A percentile compares a stretch with the other conserved stretches of the same genome.
Evolutionary conservation across 495 filamentous ascomycete genomes (phyloP).

Genomic region (Aspergillus campestris): DNA sequence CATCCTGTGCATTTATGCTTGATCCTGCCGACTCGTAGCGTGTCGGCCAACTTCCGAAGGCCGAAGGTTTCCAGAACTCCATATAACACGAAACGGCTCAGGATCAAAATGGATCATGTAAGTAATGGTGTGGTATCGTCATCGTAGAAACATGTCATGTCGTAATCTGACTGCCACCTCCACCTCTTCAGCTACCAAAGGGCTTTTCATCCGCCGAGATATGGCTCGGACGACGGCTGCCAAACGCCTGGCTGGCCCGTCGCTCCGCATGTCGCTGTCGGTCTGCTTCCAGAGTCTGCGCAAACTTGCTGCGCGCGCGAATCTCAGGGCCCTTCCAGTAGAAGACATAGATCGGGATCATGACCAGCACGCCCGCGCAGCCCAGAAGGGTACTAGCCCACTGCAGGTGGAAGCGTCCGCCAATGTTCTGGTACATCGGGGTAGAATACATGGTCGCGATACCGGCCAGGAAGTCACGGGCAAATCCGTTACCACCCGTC

Average conservation of each 20-base stretch:
- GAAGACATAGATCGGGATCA: constrained; percentile 33
- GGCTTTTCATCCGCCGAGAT: too few relatives aligned
- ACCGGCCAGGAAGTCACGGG: constrained; percentile 29
- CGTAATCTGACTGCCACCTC: too few relatives aligned
- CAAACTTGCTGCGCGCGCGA: constrained; percentile 31
- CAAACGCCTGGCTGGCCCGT: background rate
- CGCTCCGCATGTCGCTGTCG: constrained; percentile 1
- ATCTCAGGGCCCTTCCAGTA: constrained; percentile 34
- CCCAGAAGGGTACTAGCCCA: constrained; percentile 30
- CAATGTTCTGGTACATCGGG: constrained; percentile 20
- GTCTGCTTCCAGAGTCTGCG: constrained; percentile 16
- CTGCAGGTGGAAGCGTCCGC: constrained; percentile 14
- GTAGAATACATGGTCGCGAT: constrained; percentile 26
- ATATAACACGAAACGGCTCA: too few relatives aligned
- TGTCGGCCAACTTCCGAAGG: too few relatives aligned
- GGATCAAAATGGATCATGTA: too few relatives aligned
- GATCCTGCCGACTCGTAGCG: too few relatives aligned
- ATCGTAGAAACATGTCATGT: too few relatives aligned
- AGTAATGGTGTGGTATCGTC: too few relatives aligned
- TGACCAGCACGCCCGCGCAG: constrained; percentile 24
- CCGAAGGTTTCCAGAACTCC: too few relatives aligned
- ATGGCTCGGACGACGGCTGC: too few relatives aligned
- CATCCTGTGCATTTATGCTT: too few relatives aligned
- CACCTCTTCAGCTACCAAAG: too few relatives aligned
- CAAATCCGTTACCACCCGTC: constrained; percentile 53